Evolutionary conservation across 805 yeast species (phyloP), one percentile per base, ranked within the genome.

Genomic region (Lipomyces yamanashiensis): DNA sequence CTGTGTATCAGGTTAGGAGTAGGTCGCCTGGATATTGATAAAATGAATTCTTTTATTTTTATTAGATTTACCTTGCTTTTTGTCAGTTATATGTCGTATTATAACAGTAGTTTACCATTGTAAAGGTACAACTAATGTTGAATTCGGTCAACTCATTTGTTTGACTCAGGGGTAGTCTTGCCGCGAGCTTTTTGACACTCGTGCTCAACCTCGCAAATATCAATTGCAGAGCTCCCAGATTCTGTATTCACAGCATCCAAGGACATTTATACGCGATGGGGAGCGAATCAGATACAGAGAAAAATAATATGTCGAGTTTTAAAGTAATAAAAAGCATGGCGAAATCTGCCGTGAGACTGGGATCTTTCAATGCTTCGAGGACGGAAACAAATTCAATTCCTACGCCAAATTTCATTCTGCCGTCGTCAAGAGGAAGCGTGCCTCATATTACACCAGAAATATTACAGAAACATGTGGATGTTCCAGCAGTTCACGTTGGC

Each of bases 391-490:
- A 48, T 23, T 13, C 41, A 6, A 62, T 62, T 33, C 45, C 54
- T 19, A 67, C 70, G 23, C 71, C 71, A 15, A 54, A 59, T 57
- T 50, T 67, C 55, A 28, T 79, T 12, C 64, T 71, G 7, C 72
- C 79, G 5, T 74, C 81, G 15, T 71, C 73, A 5, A 72, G 81
- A 47, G 82, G 81, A 7, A 76, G 76, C 1, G 68, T 79, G 21
- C 78, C 79, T 4, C 82, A 79, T 61, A 60, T 80, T 57, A 78
- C 82, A 23, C 82, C 82, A 8, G 82, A 79, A 59, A 73, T 73
- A 47, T 69, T 74, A 21, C 61, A 48, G 21, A 66, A 63, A 58
- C 64, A 69, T 41, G 53, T 49, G 10, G 60, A 60, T 23, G 61
- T 71, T 13, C 70, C 75, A 0, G 74, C 69, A 1, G 69, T 72